Base-by-base conservation (phyloP, 768 basidiomycete species). In the Trametes coccinea region DNA sequence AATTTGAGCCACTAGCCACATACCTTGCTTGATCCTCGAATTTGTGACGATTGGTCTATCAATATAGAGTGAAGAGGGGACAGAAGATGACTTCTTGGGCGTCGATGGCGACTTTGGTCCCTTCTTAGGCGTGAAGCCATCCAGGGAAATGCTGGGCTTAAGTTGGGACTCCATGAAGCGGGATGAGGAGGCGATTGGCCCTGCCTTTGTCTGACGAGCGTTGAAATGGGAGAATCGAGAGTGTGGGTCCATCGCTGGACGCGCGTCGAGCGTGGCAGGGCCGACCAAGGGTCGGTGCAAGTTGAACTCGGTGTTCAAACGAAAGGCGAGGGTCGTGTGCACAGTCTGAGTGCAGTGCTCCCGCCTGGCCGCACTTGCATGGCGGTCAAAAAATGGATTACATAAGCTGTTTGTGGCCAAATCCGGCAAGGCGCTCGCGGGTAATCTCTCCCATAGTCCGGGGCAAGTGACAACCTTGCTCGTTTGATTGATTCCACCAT, bases 141-240 rank as follows among this genome's bases (percentile, higher is more conserved):
- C 77, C 53, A 81, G 66, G 44, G 78, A 62, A 58, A 78, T 73
- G 67, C 79, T 81, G 50, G 72, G 67, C 30, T 73, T 70, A 37
- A 60, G 17, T 45, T 67, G 67, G 17, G 59, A 43, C 17, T 84
- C 81, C 71, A 79, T 80, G 63, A 78, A 80, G 63, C 82, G 79
- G 14, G 78, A 69, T 39, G 70, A 74, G 10, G 80, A 79, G 0
- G 78, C 69, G 37, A 75, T 73, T 47, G 88, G 89, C 8, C 89
- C 89, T 37, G 83, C 80, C 71, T 84, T 91, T 54, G 88, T 88
- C 48, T 79, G 75, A 65, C 90, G 79, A 62, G 87, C 82, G 72
- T 92, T 92, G 75, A 87, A 93, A 72, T 89, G 90, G 14, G 85
- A 87, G 64, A 73, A 81, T 50, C 82, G 81, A 65, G 90, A 92